These are phyloP conservation scores for Scytalidium lignicola DNA, from an alignment of 2,329 filamentous ascomycete species.

Conservation along the genomic window DNA sequence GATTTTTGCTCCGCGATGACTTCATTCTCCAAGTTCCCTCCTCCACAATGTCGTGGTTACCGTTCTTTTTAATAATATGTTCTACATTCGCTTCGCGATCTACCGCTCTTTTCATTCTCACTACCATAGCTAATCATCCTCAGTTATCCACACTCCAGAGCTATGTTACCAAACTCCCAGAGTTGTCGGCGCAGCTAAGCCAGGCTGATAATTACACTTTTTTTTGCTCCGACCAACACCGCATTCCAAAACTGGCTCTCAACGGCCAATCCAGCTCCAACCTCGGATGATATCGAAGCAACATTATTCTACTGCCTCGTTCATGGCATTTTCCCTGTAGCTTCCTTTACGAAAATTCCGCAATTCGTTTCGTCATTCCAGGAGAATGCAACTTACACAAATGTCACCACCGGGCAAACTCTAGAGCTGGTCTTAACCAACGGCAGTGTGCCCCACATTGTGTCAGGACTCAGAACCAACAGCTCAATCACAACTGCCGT, in stretches of 20 bases:
- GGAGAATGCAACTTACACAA: conserved; percentile 11
- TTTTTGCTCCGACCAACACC: conserved; percentile 5
- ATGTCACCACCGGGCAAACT: conserved; percentile 17
- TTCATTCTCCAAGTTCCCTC: background rate
- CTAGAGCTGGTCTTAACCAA: conserved; percentile 10
- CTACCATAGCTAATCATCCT: background rate
- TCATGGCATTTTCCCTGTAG: conserved; percentile 11
- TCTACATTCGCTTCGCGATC: background rate
- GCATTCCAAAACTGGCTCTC: conserved; percentile 4
- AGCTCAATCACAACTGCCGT: conserved; percentile 8
- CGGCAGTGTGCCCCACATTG: conserved; percentile 6
- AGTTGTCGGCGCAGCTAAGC: background rate
- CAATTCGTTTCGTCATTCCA: conserved; percentile 14
- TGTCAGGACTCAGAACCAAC: conserved; percentile 12
- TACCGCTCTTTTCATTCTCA: background rate
- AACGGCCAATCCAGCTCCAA: background rate
- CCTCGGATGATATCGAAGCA: conserved; percentile 10
- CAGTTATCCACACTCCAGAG: background rate
- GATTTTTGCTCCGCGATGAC: background rate
- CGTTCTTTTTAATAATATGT: no score
- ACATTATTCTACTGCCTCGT: conserved; percentile 16
- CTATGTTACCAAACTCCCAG: background rate
- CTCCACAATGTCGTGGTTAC: background rate
- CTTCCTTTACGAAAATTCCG: conserved; percentile 8
- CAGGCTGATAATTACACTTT: conserved; percentile 4